Percentiles rank a stretch among this genome's conserved stretches.
These are phyloP conservation scores for Dendrobium officinale DNA, from an alignment of 106 monocot genomes.

Conservation along the genomic window DNA sequence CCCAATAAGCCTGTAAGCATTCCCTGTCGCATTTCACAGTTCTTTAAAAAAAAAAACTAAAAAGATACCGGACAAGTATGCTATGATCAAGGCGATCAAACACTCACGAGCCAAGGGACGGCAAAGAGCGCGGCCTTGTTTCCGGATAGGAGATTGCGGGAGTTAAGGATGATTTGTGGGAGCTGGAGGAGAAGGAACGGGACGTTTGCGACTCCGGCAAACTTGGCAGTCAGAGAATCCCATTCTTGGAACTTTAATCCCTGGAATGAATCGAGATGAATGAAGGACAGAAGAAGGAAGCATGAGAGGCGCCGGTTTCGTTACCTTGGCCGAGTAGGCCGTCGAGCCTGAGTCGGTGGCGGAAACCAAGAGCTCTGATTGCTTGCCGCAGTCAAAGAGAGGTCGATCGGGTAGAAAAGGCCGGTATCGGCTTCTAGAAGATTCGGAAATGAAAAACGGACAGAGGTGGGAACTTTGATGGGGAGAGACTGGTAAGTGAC, in stretches of 20 bases:
- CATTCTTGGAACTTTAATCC: slow-evolving; percentile 38
- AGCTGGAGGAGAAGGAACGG: slow-evolving; percentile 91
- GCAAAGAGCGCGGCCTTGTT: slow-evolving; percentile 72
- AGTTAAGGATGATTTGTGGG: slow-evolving; percentile 79
- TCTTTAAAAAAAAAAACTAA: background rate
- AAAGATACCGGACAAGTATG: background rate
- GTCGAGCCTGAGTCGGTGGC: slow-evolving; percentile 1
- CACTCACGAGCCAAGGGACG: slow-evolving; percentile 74
- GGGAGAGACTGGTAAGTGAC: background rate
- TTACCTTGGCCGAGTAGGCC: background rate
- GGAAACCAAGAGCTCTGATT: background rate
- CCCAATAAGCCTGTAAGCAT: slow-evolving; percentile 89
- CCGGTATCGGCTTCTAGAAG: background rate
- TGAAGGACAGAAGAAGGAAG: background rate
- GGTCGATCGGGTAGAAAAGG: no score
- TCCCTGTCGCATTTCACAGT: slow-evolving; percentile 36
- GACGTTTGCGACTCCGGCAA: slow-evolving; percentile 69
- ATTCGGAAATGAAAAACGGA: background rate
- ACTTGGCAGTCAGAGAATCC: slow-evolving; percentile 74
- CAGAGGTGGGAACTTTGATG: background rate
- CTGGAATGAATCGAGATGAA: background rate
- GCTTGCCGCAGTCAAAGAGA: background rate
- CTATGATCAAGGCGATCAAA: background rate
- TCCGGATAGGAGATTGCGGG: slow-evolving; percentile 71
- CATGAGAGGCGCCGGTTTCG: background rate